These are phyloP conservation scores for Nicotiana undulata DNA, from an alignment of 257 asterid genomes.

Conservation along the genomic window DNA sequence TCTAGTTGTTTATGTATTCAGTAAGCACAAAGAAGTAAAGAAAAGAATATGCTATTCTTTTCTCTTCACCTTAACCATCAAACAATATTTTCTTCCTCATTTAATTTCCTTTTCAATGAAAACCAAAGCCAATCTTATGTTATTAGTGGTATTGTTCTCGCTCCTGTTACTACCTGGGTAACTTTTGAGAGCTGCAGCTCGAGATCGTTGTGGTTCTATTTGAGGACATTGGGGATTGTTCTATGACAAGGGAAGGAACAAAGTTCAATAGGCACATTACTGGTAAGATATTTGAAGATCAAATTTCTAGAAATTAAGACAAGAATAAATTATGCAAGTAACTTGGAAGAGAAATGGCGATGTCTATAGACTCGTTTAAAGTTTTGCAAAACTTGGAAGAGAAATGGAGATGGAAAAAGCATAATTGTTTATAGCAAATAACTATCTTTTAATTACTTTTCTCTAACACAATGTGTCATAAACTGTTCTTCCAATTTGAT, in stretches of 20 bases:
- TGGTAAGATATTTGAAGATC: too few relatives aligned
- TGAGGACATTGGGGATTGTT: not conserved
- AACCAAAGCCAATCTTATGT: not conserved
- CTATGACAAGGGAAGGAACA: not conserved
- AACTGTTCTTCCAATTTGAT: too few relatives aligned
- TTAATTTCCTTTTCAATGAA: not conserved
- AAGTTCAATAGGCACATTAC: too few relatives aligned
- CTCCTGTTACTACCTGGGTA: not conserved
- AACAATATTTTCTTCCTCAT: not conserved
- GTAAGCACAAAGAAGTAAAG: too few relatives aligned
- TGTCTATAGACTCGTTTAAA: too few relatives aligned
- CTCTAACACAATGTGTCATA: too few relatives aligned
- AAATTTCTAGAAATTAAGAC: not conserved
- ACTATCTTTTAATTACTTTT: too few relatives aligned
- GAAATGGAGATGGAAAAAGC: too few relatives aligned
- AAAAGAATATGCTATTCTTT: not conserved
- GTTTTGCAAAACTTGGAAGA: too few relatives aligned
- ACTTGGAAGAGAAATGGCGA: too few relatives aligned
- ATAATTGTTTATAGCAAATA: too few relatives aligned
- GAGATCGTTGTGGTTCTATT: not conserved
- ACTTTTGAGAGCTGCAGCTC: not conserved
- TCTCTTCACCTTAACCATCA: not conserved
- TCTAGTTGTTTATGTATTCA: too few relatives aligned
- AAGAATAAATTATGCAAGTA: not conserved
- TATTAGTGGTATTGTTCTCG: not conserved